Percentiles rank a stretch among this genome's conserved stretches.
These are phyloP conservation scores for Cicer arietinum DNA, from an alignment of 306 rosid genomes.

Conservation along the genomic window DNA sequence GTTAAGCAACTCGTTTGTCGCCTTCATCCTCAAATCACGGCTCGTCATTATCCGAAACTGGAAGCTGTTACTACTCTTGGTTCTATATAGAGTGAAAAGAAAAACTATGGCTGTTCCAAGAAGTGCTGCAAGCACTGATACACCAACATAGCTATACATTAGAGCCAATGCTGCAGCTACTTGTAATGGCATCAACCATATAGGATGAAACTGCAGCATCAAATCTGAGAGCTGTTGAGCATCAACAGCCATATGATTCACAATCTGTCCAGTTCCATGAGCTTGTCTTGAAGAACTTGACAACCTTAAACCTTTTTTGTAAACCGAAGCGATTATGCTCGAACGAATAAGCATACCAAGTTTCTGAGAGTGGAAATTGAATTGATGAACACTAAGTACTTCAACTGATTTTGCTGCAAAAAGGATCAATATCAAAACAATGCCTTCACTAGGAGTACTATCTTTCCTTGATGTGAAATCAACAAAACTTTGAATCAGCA, in stretches of 20 bases:
- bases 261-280: slow-evolving; percentile 86
- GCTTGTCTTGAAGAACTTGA: slow-evolving; percentile 76
- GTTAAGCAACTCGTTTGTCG: slow-evolving; percentile 78
- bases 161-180: slow-evolving; percentile 60
- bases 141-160: slow-evolving; percentile 62
- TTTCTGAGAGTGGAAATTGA: slow-evolving; percentile 74
- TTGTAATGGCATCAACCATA: slow-evolving; percentile 88
- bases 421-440: slow-evolving; percentile 62
- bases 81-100: slow-evolving; percentile 53
- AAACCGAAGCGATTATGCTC: slow-evolving; percentile 69
- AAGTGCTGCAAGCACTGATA: slow-evolving; percentile 58
- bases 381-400: slow-evolving; percentile 71
- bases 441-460: slow-evolving; percentile 66
- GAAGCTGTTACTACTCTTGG: slow-evolving; percentile 58
- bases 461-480: slow-evolving; percentile 65
- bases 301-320: slow-evolving; percentile 74
- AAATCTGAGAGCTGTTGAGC: slow-evolving; percentile 81
- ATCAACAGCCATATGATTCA: slow-evolving; percentile 91
- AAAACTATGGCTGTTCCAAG: slow-evolving; percentile 52
- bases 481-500: slow-evolving; percentile 70
- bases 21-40: slow-evolving; percentile 86
- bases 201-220: slow-evolving; percentile 76
- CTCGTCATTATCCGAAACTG: slow-evolving; percentile 70
- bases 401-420: slow-evolving; percentile 67
- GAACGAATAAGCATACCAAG: slow-evolving; percentile 81